A percentile compares a stretch with the other conserved stretches of the same genome.
Evolutionary conservation across 208 protist genomes (phyloP).

Genomic region (Leptomonas pyrrhocoris): DNA sequence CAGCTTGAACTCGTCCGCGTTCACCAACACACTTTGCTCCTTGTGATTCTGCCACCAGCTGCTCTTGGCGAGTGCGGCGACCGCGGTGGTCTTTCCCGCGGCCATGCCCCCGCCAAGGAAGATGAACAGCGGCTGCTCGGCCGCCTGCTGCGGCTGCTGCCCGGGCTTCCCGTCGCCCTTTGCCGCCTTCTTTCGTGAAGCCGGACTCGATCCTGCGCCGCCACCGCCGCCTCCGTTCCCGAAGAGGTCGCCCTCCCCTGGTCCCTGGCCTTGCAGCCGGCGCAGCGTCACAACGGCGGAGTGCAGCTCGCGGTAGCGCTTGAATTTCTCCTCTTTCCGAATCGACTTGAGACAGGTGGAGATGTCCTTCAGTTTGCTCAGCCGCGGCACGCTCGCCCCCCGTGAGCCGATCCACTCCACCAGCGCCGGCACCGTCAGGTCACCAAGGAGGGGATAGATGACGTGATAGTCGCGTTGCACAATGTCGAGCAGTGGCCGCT

Average conservation of each 20-base stretch:
- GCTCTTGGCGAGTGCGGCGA: constrained; percentile 69
- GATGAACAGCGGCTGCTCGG: constrained; percentile 80
- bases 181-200: not conserved
- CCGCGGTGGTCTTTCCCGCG: constrained; percentile 86
- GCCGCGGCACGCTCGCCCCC: constrained; percentile 36
- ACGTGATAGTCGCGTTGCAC: constrained; percentile 31
- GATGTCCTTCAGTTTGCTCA: constrained; percentile 41
- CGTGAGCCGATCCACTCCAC: constrained; percentile 65
- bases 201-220: not conserved
- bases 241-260: not conserved
- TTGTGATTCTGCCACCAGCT: constrained; percentile 80
- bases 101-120: constrained; percentile 91
- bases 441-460: constrained; percentile 48
- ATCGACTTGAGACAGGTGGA: constrained; percentile 61
- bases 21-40: constrained; percentile 75
- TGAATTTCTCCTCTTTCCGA: constrained; percentile 57
- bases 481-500: constrained; percentile 13
- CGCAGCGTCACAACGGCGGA: constrained; percentile 71
- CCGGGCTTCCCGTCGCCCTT: too few relatives aligned
- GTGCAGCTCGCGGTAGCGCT: constrained; percentile 49
- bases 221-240: not conserved
- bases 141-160: constrained; percentile 15
- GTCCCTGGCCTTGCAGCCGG: constrained; percentile 47
- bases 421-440: constrained; percentile 43
- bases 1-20: constrained; percentile 88